phyloP scores from a whole-genome alignment of 805 yeast genomes.

The Ogataea naganishii region DNA sequence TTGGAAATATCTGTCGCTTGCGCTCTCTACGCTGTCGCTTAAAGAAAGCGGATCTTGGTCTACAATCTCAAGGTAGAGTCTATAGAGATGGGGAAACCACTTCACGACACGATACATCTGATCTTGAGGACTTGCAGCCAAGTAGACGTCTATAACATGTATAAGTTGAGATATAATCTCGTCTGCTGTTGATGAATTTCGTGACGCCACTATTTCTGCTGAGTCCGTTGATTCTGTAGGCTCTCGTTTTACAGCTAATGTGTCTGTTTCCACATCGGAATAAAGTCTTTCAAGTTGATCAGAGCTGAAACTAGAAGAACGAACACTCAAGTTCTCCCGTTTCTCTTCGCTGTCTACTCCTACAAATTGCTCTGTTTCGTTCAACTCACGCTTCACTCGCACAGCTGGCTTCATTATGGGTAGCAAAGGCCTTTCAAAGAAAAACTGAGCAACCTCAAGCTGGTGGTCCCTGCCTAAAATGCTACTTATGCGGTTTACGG shows the following conservation, averaged over 20 bases:
- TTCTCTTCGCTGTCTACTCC: slow-evolving; percentile 9
- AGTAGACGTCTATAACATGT: slow-evolving; percentile 2
- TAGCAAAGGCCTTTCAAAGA: neutral
- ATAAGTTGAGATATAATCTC: too few species aligned
- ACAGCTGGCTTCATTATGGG: neutral
- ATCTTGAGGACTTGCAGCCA: slow-evolving; percentile 2
- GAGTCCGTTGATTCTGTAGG: slow-evolving; percentile 5
- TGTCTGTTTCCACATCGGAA: slow-evolving; percentile 11
- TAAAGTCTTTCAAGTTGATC: slow-evolving; percentile 11
- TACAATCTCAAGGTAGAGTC: neutral
- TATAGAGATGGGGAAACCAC: slow-evolving; percentile 1
- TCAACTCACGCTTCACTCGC: neutral
- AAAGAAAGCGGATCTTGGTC: neutral
- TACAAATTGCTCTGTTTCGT: slow-evolving; percentile 1
- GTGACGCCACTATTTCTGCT: too few species aligned
- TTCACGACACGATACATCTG: too few species aligned
- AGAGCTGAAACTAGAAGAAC: slow-evolving; percentile 8
- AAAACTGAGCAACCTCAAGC: neutral
- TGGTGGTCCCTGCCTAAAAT: neutral
- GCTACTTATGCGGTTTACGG: too few species aligned
- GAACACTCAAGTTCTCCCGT: slow-evolving; percentile 10
- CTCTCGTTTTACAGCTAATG: slow-evolving; percentile 12
- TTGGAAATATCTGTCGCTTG: slow-evolving; percentile 1
- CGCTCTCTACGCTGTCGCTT: neutral
- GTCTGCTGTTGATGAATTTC: too few species aligned